Evolutionary conservation across 441 rosid genomes (phyloP), one percentile per base, ranked within the genome.

Genomic region (Iberis amara): DNA sequence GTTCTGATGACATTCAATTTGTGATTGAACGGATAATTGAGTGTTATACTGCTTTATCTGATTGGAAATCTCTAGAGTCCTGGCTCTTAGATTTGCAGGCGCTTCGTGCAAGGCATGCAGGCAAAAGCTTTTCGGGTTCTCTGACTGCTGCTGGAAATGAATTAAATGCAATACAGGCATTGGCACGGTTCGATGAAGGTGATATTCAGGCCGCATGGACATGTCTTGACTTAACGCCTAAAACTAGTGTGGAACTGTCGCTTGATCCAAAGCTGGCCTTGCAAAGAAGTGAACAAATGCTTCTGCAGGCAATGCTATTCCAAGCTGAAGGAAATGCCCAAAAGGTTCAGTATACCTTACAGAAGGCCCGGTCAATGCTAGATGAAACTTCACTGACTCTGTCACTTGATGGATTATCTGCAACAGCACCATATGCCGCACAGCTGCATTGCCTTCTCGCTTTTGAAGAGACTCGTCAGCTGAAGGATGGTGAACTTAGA

Each of bases 251-350:
- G 69, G 96, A 92, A 47, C 83, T 86, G 49, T 73, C 99, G 18
- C 97, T 92, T 76, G 89, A 88, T 70, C 97, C 99, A 59, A 86
- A 77, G 72, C 64, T 89, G 57, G 94, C 97, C 35, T 66, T 89
- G 79, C 94, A 77, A 74, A 84, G 99, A 81, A 86, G 99, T 68
- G 99, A 92, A 64, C 97, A 86, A 77, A 89, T 86, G 99, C 89
- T 92, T 76, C 79, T 92, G 64, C 96, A 86, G 75, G 94, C 96
- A 73, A 68, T 92, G 86, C 84, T 91, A 71, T 79, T 73, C 64
- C 75, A 68, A 45, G 63, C 52, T 48, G 90, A 82, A 66, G 99
- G 99, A 62, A 86, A 82, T 68, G 50, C 48, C 40, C 86, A 86
- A 45, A 78, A 73, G 66, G 85, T 84, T 65, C 75, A 82, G 18